Conservation (phyloP, 495 filamentous ascomycete species). For the Penicillium arizonense region DNA sequence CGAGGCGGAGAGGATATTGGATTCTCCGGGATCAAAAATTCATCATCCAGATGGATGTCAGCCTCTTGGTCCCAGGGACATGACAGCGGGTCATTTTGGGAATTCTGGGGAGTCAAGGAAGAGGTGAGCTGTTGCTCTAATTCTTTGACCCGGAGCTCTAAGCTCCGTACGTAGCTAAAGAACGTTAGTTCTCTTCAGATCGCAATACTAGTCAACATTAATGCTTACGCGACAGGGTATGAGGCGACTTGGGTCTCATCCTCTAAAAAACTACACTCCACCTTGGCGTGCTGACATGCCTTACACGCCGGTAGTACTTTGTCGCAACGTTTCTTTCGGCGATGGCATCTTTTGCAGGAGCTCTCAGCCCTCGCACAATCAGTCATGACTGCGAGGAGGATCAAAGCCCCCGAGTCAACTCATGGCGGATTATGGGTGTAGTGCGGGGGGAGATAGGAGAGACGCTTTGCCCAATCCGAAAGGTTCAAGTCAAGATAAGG, state of each 20-base stretch:
- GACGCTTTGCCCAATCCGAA: no score
- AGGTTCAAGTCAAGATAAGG: no score
- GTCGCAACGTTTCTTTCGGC: conserved; percentile 39
- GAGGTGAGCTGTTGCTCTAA: conserved; percentile 25
- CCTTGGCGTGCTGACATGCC: conserved; percentile 29
- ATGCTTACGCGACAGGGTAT: conserved; percentile 34
- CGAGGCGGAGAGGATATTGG: conserved; percentile 3
- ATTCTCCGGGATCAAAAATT: neutral
- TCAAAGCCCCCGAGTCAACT: no score
- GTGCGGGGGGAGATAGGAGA: no score
- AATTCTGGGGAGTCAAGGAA: conserved; percentile 10
- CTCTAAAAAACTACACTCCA: conserved; percentile 36
- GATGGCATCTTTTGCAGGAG: conserved; percentile 38
- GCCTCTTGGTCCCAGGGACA: conserved; percentile 6
- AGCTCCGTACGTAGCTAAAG: no score
- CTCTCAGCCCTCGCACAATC: conserved; percentile 10
- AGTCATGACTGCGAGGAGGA: no score
- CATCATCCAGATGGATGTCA: neutral
- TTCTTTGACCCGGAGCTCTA: conserved; percentile 19
- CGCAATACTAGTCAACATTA: neutral
- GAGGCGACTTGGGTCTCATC: conserved; percentile 34
- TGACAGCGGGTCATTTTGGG: conserved; percentile 7
- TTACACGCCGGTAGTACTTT: conserved; percentile 32
- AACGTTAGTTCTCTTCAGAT: no score
- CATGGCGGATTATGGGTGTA: no score